Evolutionary conservation across 768 basidiomycete genomes (phyloP).

Genomic region (Pulveroboletus ravenelii): DNA sequence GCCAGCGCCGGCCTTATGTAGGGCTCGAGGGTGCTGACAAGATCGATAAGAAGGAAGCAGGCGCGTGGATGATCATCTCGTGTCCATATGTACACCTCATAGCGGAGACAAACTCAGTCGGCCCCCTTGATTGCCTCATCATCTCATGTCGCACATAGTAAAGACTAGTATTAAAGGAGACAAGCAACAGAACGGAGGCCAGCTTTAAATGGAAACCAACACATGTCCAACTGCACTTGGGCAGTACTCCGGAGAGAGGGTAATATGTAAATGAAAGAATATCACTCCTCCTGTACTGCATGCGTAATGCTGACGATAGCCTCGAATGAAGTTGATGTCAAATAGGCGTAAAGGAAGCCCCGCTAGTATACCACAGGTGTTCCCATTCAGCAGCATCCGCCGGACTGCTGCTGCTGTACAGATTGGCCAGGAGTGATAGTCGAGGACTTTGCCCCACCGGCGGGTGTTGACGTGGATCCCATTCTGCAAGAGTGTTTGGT

Average conservation of each 20-base stretch:
- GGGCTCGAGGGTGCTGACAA: neutral
- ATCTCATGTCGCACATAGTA: neutral
- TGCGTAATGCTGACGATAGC: slow-evolving; percentile 26
- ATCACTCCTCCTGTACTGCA: slow-evolving; percentile 30
- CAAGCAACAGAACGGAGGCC: slow-evolving; percentile 21
- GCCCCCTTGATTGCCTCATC: too few species aligned
- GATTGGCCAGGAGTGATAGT: slow-evolving; percentile 82
- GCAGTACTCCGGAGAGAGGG: slow-evolving; percentile 27
- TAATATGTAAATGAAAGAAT: slow-evolving; percentile 32
- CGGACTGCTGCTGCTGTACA: slow-evolving; percentile 68
- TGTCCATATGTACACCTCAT: neutral
- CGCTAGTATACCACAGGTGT: slow-evolving; percentile 15
- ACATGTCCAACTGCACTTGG: slow-evolving; percentile 23
- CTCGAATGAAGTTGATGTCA: slow-evolving; percentile 15
- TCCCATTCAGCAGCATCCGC: slow-evolving; percentile 71
- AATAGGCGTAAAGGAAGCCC: slow-evolving; percentile 13
- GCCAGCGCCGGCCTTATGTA: slow-evolving; percentile 13
- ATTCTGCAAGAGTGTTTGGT: slow-evolving; percentile 45
- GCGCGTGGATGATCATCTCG: slow-evolving; percentile 1
- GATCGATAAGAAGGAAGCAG: slow-evolving; percentile 25
- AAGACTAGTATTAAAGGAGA: slow-evolving; percentile 19
- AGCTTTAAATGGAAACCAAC: slow-evolving; percentile 25
- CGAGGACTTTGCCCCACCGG: slow-evolving; percentile 74
- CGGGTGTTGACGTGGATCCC: slow-evolving; percentile 75
- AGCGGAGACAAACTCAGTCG: neutral